Evolutionary conservation across 306 rosid species (phyloP), one percentile per base, ranked within the genome.

Genomic region (Quercus agrifolia): DNA sequence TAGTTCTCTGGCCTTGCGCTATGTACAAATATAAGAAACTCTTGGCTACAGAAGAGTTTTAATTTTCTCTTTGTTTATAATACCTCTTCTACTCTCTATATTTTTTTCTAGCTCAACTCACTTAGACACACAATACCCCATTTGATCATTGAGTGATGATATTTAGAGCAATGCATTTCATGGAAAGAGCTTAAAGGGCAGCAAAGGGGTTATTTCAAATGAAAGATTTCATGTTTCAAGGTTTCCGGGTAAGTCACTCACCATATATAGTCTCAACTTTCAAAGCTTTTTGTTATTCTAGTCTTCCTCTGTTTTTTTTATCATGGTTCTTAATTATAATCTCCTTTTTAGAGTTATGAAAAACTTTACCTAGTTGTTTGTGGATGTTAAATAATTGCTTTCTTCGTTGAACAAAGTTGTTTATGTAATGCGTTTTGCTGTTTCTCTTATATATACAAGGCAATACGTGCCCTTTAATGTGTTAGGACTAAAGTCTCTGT

Each of bases 81-180:
- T 49, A 12, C 54, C 31, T 13, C 44, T 23, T 38, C 18, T 51
- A 10, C 28, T 18, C 69, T 64, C 7, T 17, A 49, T 49, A 49
- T 15, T 64, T 2, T 23, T 6, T 0, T 13, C 4, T 66, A 30
- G 3, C 18, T 31, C 49, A 17, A 28, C 25, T 66, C 4, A 0
- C 9, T 59, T 18, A 71, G 78, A 62, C 77, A 77, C 63, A 15
- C 74, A 54, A 78, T 79, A 73, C 82, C 86, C 79, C 79, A 78
- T 68, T 78, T 49, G 41, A 46, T 74, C 70, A 82, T 77, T 72
- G 5, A 1, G 20, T 9, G 72, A 54, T 63, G 68, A 35, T 49
- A 49, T 49, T 10, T 73, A 5, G 30, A 58, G 56, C 70, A 66
- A 46, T 57, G 77, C 82, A 74, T 71, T 77, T 35, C 6, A 6